A percentile compares a stretch with the other conserved stretches of the same genome.
Conservation (phyloP, 257 asterid species). For the Scutellaria galericulata region DNA sequence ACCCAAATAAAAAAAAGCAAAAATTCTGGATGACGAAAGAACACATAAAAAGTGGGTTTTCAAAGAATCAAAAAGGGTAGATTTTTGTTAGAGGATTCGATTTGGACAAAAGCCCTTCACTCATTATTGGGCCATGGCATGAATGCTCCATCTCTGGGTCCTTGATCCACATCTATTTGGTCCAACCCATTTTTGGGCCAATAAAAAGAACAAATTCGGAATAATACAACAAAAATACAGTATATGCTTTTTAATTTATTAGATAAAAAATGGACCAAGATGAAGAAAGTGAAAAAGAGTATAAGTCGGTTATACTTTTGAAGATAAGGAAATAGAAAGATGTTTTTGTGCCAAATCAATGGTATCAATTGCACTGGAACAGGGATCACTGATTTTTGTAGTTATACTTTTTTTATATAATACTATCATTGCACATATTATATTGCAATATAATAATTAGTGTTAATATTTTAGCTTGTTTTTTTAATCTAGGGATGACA, state of each 20-base stretch:
- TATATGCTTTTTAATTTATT: too few species aligned
- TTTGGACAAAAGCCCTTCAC: conserved; percentile 31
- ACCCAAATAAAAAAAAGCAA: conserved; percentile 8
- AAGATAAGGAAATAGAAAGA: too few species aligned
- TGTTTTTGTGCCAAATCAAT: too few species aligned
- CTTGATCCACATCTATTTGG: conserved; percentile 30
- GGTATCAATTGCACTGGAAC: too few species aligned
- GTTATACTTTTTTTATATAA: too few species aligned
- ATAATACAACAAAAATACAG: background rate
- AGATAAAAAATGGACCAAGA: background rate
- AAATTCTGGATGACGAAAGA: conserved; percentile 30
- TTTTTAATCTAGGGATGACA: too few species aligned
- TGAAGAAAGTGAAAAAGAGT: too few species aligned
- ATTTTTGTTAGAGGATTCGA: conserved; percentile 37
- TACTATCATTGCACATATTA: too few species aligned
- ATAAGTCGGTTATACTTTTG: too few species aligned
- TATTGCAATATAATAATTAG: too few species aligned
- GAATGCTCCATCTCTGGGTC: conserved; percentile 2
- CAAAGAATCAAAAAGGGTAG: conserved; percentile 25
- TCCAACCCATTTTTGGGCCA: conserved; percentile 35
- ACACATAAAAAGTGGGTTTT: conserved; percentile 18
- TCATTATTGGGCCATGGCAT: conserved; percentile 30
- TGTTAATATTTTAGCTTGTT: too few species aligned
- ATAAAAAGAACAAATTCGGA: conserved; percentile 19
- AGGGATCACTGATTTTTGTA: too few species aligned